phyloP scores from a whole-genome alignment of 2,329 filamentous ascomycete species.

The Clarireedia hainanense region DNA sequence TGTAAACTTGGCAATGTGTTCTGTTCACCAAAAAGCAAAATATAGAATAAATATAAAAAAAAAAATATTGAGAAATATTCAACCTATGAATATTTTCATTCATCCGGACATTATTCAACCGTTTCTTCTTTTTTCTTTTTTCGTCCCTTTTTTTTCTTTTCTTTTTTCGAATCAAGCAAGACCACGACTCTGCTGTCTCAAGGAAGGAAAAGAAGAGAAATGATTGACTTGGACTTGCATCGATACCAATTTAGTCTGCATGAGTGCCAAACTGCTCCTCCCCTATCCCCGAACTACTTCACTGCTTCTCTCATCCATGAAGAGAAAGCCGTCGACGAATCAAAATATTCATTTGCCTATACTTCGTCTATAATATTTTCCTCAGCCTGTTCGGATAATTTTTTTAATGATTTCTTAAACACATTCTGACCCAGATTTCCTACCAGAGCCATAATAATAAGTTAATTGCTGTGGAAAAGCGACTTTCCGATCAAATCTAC shows the following conservation, averaged over 20 bases:
- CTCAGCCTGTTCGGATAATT: background rate
- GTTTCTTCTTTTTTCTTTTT: background rate
- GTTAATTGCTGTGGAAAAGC: too few relatives aligned
- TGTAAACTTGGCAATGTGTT: too few relatives aligned
- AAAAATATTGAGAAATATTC: background rate
- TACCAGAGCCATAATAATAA: too few relatives aligned
- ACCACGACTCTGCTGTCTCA: background rate
- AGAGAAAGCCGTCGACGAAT: background rate
- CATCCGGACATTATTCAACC: slow-evolving; percentile 1
- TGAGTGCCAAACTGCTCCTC: background rate
- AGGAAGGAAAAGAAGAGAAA: background rate
- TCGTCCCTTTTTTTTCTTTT: background rate
- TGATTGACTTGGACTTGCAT: background rate
- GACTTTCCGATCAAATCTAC: too few relatives aligned
- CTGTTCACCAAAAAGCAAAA: too few relatives aligned
- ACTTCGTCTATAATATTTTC: background rate
- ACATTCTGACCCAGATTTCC: too few relatives aligned
- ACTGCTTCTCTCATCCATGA: background rate
- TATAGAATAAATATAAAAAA: background rate
- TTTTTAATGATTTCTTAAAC: background rate
- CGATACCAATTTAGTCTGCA: background rate
- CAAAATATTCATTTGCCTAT: background rate
- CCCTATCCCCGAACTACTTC: background rate
- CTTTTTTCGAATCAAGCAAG: slow-evolving; percentile 1
- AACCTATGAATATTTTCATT: slow-evolving; percentile 5